These are phyloP conservation scores for Galerina sulciceps DNA, from an alignment of 768 basidiomycete genomes.

Conservation along the genomic window DNA sequence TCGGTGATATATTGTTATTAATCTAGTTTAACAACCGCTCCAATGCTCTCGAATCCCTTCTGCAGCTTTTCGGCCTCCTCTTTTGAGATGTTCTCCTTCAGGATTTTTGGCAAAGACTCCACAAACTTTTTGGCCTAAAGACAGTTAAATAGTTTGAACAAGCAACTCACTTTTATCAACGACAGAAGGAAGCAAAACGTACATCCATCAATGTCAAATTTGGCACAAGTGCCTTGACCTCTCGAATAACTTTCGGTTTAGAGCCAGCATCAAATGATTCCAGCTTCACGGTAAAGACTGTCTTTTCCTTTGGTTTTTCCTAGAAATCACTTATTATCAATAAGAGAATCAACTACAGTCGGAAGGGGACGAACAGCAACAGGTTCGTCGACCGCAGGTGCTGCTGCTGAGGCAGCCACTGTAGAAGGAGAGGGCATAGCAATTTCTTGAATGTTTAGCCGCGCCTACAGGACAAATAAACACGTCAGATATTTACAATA, in stretches of 20 bases:
- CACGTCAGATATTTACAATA: background rate
- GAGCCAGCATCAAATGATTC: conserved; percentile 91
- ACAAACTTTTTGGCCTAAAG: conserved; percentile 98
- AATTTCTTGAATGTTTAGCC: conserved; percentile 96
- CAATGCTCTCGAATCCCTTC: conserved; percentile 86
- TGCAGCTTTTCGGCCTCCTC: conserved; percentile 98
- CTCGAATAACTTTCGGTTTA: conserved; percentile 97
- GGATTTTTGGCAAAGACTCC: conserved; percentile 87
- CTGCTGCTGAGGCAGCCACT: conserved; percentile 53
- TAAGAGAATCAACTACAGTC: background rate
- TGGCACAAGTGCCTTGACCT: conserved; percentile 95
- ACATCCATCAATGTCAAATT: conserved; percentile 98
- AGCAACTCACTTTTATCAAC: background rate
- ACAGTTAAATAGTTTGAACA: conserved; percentile 4
- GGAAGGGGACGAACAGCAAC: conserved; percentile 50
- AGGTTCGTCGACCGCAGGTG: conserved; percentile 63
- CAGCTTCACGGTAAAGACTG: conserved; percentile 92
- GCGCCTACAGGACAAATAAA: conserved; percentile 53
- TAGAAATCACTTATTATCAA: conserved; percentile 28
- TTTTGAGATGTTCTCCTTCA: conserved; percentile 95
- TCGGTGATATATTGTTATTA: conserved; percentile 43
- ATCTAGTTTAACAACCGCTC: conserved; percentile 86
- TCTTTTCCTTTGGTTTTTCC: conserved; percentile 99
- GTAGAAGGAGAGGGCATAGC: conserved; percentile 84
- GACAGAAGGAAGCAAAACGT: conserved; percentile 34